phyloP scores from a whole-genome alignment of 2,329 filamentous ascomycete species.

The Orbilia oligospora region DNA sequence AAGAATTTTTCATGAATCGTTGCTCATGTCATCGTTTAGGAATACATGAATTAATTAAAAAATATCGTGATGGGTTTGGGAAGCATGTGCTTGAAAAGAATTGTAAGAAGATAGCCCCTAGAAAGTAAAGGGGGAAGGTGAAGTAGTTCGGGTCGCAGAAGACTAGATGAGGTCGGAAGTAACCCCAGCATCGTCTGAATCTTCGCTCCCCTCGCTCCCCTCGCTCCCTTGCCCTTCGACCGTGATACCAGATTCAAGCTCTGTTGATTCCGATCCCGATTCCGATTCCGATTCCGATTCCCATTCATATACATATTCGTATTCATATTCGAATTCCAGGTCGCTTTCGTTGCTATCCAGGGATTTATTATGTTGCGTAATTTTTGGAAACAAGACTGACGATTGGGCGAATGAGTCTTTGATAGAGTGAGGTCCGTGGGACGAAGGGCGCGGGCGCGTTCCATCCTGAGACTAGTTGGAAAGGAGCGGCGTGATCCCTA shows the following conservation, averaged over 20 bases:
- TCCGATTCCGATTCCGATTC: too few species aligned
- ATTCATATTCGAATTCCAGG: too few species aligned
- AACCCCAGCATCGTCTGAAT: background rate
- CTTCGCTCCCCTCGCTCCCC: too few species aligned
- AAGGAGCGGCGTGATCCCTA: constrained; percentile 36
- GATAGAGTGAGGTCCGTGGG: background rate
- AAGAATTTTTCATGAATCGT: constrained; percentile 35
- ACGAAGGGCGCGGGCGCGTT: background rate
- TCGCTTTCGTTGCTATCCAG: background rate
- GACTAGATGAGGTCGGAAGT: background rate
- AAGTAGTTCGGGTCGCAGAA: background rate
- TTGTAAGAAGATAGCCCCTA: background rate
- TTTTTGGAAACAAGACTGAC: background rate
- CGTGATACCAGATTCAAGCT: too few species aligned
- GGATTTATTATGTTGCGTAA: background rate
- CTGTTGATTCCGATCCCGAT: too few species aligned
- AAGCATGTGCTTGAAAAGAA: background rate
- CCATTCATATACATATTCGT: too few species aligned
- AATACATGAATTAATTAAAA: background rate
- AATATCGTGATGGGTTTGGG: background rate
- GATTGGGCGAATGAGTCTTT: background rate
- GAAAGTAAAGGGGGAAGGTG: background rate
- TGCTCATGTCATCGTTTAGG: constrained; percentile 2
- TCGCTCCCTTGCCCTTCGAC: too few species aligned
- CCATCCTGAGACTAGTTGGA: constrained; percentile 40